These are phyloP conservation scores for Nasturtium officinale DNA, from an alignment of 345 rosid species.

Conservation along the genomic window DNA sequence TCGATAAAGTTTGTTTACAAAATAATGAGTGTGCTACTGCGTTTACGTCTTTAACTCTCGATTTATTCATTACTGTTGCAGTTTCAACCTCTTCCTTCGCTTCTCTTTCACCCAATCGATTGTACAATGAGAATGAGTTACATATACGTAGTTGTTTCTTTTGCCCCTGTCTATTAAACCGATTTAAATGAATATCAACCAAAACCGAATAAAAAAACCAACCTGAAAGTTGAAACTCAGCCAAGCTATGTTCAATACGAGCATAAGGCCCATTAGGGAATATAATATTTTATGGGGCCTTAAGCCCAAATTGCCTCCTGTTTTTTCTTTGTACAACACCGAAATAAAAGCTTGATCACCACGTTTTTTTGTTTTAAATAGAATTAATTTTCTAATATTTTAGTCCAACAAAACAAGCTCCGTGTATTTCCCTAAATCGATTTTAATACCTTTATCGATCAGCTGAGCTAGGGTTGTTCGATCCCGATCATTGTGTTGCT, in stretches of 20 bases:
- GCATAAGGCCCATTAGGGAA: not conserved
- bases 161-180: not conserved
- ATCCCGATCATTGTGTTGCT: conserved; percentile 10
- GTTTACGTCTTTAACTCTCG: not conserved
- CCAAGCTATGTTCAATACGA: not conserved
- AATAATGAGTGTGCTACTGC: not conserved
- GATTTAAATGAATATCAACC: not conserved
- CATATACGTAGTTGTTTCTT: not conserved
- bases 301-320: not conserved
- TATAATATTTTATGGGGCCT: not conserved
- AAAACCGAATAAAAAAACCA: not conserved
- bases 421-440: conserved; percentile 15
- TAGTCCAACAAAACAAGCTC: not conserved
- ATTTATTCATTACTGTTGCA: not conserved
- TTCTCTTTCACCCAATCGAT: not conserved
- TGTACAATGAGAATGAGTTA: not conserved
- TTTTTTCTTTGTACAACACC: not conserved
- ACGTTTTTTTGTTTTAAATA: conserved; percentile 28
- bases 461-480: conserved; percentile 28
- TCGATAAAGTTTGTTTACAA: not conserved
- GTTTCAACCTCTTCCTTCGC: not conserved
- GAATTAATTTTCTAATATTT: not conserved
- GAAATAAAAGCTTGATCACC: conserved; percentile 33
- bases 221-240: not conserved
- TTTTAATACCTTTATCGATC: conserved; percentile 28